Conservation (phyloP, 768 basidiomycete species). For the Suillus tomentosus region DNA sequence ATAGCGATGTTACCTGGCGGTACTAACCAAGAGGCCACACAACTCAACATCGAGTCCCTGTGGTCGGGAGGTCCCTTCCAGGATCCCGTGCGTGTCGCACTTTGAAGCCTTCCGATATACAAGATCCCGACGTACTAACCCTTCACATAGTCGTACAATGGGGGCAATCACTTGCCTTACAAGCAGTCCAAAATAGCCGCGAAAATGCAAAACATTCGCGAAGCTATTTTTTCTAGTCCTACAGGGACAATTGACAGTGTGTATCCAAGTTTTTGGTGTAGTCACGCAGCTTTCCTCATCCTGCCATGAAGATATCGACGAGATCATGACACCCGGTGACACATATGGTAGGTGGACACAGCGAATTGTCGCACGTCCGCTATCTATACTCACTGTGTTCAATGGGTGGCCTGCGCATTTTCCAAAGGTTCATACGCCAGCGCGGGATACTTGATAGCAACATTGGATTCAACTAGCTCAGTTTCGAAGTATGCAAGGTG, state of each 20-base stretch:
- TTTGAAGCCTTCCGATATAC: not conserved
- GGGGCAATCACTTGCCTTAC: slow-evolving; percentile 60
- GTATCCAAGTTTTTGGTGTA: slow-evolving; percentile 9
- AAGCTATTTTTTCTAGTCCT: slow-evolving; percentile 57
- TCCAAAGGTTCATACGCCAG: slow-evolving; percentile 65
- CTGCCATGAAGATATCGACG: slow-evolving; percentile 47
- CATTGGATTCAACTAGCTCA: slow-evolving; percentile 40
- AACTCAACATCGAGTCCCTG: slow-evolving; percentile 74
- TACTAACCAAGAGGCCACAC: slow-evolving; percentile 56
- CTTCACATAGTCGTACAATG: slow-evolving; percentile 58
- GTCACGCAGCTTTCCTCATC: not conserved
- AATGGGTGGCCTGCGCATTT: slow-evolving; percentile 7
- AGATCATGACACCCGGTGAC: slow-evolving; percentile 54
- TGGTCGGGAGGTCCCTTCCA: slow-evolving; percentile 78
- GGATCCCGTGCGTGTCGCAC: slow-evolving; percentile 48
- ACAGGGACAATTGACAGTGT: slow-evolving; percentile 62
- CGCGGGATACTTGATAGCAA: slow-evolving; percentile 61
- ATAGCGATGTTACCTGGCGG: slow-evolving; percentile 69
- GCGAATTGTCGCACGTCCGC: not conserved
- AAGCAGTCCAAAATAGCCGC: slow-evolving; percentile 46
- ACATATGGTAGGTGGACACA: slow-evolving; percentile 53
- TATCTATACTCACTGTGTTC: slow-evolving; percentile 8
- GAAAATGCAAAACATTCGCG: slow-evolving; percentile 54
- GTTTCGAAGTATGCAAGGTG: slow-evolving; percentile 56
- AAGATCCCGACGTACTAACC: not conserved